Evolutionary conservation across 2,329 filamentous ascomycete genomes (phyloP).

Genomic region (Coniochaeta prunicola): DNA sequence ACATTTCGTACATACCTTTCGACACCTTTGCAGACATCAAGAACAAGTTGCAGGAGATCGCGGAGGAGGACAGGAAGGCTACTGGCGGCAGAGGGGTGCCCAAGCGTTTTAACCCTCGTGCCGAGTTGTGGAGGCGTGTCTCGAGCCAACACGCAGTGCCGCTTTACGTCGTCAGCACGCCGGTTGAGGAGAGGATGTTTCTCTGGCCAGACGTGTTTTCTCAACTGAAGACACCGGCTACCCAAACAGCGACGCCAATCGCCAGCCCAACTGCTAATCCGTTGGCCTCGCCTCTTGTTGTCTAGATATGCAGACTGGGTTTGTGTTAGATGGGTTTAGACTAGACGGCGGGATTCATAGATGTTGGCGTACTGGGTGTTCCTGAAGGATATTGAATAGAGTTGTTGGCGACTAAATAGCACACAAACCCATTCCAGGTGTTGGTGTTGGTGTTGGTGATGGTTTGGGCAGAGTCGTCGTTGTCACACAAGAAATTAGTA

Average conservation of each 20-base stretch:
- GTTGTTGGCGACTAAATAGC: too few relatives aligned
- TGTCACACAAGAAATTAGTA: too few relatives aligned
- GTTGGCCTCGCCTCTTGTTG: not conserved
- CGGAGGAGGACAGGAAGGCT: slow-evolving; percentile 50
- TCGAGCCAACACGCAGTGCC: slow-evolving; percentile 43
- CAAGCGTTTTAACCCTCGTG: slow-evolving; percentile 57
- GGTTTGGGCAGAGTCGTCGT: too few relatives aligned
- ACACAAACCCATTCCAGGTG: too few relatives aligned
- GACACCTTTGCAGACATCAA: slow-evolving; percentile 62
- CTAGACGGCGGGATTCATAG: too few relatives aligned
- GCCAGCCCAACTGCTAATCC: not conserved
- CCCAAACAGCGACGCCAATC: not conserved
- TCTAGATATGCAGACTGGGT: not conserved
- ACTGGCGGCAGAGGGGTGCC: slow-evolving; percentile 54
- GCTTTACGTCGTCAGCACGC: slow-evolving; percentile 23
- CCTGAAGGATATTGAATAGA: too few relatives aligned
- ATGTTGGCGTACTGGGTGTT: too few relatives aligned
- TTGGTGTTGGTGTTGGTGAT: too few relatives aligned
- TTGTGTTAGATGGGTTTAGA: too few relatives aligned
- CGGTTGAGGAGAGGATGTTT: slow-evolving; percentile 55
- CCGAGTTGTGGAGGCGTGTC: slow-evolving; percentile 48
- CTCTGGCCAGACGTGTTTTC: slow-evolving; percentile 53
- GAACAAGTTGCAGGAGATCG: slow-evolving; percentile 49
- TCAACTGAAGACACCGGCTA: slow-evolving; percentile 21
- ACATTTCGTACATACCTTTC: slow-evolving; percentile 53